phyloP scores from a whole-genome alignment of 768 basidiomycete genomes.

The Auriscalpium vulgare region DNA sequence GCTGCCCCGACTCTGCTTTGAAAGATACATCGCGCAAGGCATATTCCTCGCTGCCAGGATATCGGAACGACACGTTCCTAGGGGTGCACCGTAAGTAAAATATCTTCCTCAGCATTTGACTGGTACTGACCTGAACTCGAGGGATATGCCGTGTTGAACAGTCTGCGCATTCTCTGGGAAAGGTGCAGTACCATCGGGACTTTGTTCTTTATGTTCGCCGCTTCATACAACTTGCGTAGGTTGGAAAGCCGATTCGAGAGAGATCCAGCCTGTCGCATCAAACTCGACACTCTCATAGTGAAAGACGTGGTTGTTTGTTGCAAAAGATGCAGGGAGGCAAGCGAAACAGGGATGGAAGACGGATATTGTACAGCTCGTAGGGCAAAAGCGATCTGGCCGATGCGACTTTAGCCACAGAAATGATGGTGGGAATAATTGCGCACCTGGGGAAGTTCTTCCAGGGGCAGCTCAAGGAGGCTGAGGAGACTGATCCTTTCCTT shows the following conservation, averaged over 20 bases:
- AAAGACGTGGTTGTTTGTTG: constrained; percentile 46
- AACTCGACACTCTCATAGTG: constrained; percentile 40
- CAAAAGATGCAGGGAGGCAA: constrained; percentile 38
- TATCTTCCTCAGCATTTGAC: neutral
- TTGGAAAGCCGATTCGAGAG: constrained; percentile 45
- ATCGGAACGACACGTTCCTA: constrained; percentile 66
- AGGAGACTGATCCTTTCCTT: constrained; percentile 1
- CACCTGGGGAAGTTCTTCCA: constrained; percentile 13
- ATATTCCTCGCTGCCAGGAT: constrained; percentile 43
- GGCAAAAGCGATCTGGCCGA: constrained; percentile 10
- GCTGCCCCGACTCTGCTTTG: constrained; percentile 58
- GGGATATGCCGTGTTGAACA: constrained; percentile 38
- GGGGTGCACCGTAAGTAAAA: neutral
- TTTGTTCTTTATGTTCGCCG: constrained; percentile 50
- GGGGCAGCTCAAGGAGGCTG: constrained; percentile 2
- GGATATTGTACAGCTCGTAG: constrained; percentile 4
- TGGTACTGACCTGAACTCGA: constrained; percentile 48
- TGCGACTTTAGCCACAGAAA: neutral
- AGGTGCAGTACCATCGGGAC: constrained; percentile 43
- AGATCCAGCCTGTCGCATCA: constrained; percentile 51
- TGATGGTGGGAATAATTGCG: neutral
- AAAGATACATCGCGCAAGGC: constrained; percentile 63
- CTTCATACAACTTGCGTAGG: constrained; percentile 57
- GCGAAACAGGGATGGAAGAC: constrained; percentile 12
- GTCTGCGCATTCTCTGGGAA: constrained; percentile 43